Evolutionary conservation across 768 basidiomycete genomes (phyloP).

Genomic region (Lactarius hatsudake): DNA sequence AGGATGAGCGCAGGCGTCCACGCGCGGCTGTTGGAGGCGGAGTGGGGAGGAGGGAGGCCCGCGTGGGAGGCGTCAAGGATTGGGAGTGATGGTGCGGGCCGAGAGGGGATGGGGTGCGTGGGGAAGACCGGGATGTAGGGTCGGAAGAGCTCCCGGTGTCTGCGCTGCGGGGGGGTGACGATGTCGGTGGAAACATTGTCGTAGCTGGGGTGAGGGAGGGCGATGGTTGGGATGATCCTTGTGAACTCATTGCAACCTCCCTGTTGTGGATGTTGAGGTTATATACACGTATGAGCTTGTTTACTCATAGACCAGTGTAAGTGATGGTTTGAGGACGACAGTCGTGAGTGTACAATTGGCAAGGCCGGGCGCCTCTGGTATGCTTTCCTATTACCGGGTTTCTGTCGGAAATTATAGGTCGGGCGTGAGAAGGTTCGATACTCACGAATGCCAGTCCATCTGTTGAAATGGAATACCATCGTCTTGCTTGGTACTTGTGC

Average conservation of each 20-base stretch:
- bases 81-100: slow-evolving; percentile 10
- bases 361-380: background rate
- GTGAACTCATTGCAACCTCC: background rate
- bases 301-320: background rate
- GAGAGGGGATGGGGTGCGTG: slow-evolving; percentile 16
- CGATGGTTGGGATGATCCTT: background rate
- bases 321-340: background rate
- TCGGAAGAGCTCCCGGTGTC: background rate
- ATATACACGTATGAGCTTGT: background rate
- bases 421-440: too few relatives aligned
- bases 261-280: background rate
- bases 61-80: slow-evolving; percentile 5
- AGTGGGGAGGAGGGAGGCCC: slow-evolving; percentile 7
- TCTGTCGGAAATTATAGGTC: background rate
- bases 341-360: background rate
- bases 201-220: background rate
- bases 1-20: slow-evolving; percentile 1
- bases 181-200: background rate
- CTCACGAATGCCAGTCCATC: background rate
- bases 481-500: too few relatives aligned
- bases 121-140: background rate
- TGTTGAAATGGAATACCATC: background rate
- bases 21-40: background rate
- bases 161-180: background rate
- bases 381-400: too few relatives aligned